Base-by-base conservation (phyloP, 148 eudicot genomes). In the Vaccinium vitisidaea region DNA sequence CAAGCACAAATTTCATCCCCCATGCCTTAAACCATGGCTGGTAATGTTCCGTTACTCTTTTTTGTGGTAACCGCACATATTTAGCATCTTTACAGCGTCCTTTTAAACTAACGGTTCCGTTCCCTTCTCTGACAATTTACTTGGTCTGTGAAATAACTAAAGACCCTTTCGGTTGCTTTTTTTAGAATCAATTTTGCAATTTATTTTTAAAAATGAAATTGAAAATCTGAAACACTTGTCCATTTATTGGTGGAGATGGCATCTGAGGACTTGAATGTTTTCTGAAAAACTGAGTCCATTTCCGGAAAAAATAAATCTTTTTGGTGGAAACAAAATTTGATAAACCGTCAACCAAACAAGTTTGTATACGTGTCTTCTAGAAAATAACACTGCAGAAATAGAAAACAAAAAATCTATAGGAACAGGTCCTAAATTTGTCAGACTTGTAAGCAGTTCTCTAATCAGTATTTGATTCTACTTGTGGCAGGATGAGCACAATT, bases 11-110 rank as follows among this genome's bases (percentile, higher is more conserved):
- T 96, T 95, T 82, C 99, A 96, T 82, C 99, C 98, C 48, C 90
- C 94, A 13, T 96, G 99, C 86, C 87, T 95, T 75, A 96, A 96
- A 87, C 99, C 99, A 67, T 96, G 99, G 99, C 87, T 96, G 90
- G 93, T 89, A 89, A 83, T 58, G 9, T 39, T 32, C 69, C 9
- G 3, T 43, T 21, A 79, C 82, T 36, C 25, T 13, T 48, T 82
- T n/a, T 65, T 81, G n/a, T 80, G 55, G 21, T 11, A 23, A 63
- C 69, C 56, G 2, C 15, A 5, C 25, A 50, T 53, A 48, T 18
- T 75, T 75, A 25, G 54, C 80, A 77, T 53, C 80, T 77, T 77
- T 52, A 23, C 7, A 36, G 1, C 19, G 58, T 79, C 16, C 23
- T 19, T 58, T 5, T 80, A 36, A 58, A 25, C 63, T 18, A 19